phyloP scores from a whole-genome alignment of 179 eudicot genomes.

The Gypsophila paniculata region DNA sequence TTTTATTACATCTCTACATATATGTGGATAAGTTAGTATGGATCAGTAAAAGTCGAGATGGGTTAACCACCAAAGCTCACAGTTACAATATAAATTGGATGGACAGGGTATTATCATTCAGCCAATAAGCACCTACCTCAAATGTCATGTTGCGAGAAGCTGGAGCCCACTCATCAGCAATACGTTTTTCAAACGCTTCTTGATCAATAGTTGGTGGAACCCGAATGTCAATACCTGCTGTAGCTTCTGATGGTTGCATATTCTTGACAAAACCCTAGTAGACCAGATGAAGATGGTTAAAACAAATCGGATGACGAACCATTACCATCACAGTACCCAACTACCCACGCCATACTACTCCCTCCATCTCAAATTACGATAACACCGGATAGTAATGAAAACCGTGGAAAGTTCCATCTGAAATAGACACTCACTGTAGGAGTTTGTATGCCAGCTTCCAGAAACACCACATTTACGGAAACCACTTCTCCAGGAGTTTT shows the following conservation, averaged over 20 bases:
- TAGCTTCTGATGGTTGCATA: constrained; percentile 91
- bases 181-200: constrained; percentile 53
- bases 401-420: neutral
- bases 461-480: constrained; percentile 72
- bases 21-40: neutral
- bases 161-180: constrained; percentile 91
- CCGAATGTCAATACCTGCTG: constrained; percentile 80
- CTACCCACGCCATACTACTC: neutral
- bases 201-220: constrained; percentile 75
- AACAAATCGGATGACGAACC: neutral
- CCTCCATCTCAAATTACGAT: neutral
- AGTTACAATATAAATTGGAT: too few species aligned
- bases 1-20: neutral
- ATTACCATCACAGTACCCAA: neutral
- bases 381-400: neutral
- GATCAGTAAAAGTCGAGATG: too few species aligned
- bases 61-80: too few species aligned
- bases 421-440: constrained; percentile 51
- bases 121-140: too few species aligned
- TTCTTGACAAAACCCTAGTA: constrained; percentile 82
- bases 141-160: constrained; percentile 75
- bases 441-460: constrained; percentile 77
- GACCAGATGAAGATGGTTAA: neutral
- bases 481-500: constrained; percentile 70
- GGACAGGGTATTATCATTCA: neutral